These are phyloP conservation scores for Orbilia javanica DNA, from an alignment of 2,329 filamentous ascomycete genomes.

Conservation along the genomic window DNA sequence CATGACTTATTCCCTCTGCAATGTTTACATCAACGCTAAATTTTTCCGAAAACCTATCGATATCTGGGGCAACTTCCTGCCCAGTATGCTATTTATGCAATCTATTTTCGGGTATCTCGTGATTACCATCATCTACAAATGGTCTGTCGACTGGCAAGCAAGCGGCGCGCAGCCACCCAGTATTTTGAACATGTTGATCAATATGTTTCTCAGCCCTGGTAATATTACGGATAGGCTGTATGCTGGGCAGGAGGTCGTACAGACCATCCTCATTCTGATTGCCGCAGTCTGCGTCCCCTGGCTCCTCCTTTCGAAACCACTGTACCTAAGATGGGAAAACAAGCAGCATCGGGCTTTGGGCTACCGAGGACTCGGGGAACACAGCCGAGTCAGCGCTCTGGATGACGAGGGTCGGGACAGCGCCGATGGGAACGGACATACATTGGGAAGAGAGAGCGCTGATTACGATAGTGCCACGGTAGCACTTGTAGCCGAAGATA, in stretches of 20 bases:
- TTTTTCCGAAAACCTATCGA: constrained; percentile 96
- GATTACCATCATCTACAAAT: constrained; percentile 95
- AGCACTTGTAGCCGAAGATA: constrained; percentile 89
- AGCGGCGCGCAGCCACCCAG: constrained; percentile 80
- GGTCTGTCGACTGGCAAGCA: constrained; percentile 87
- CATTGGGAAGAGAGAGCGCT: constrained; percentile 74
- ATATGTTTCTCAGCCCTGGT: constrained; percentile 96
- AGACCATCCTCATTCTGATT: constrained; percentile 81
- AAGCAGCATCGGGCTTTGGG: constrained; percentile 88
- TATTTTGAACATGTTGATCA: constrained; percentile 98
- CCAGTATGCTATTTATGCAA: constrained; percentile 99
- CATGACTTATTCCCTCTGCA: constrained; percentile 97
- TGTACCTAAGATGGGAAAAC: constrained; percentile 93
- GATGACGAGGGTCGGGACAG: constrained; percentile 82
- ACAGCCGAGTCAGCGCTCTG: constrained; percentile 85
- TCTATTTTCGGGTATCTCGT: constrained; percentile 97
- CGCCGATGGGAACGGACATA: constrained; percentile 64
- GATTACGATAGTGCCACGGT: constrained; percentile 83
- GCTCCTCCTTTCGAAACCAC: constrained; percentile 92
- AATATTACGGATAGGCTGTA: constrained; percentile 78
- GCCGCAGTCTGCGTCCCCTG: constrained; percentile 90
- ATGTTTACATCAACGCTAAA: constrained; percentile 90
- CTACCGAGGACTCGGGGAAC: constrained; percentile 82
- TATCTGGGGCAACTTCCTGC: constrained; percentile 96
- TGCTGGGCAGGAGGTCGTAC: constrained; percentile 79